Base-by-base conservation (phyloP, 805 yeast genomes). In the Metschnikowia picachoensis region DNA sequence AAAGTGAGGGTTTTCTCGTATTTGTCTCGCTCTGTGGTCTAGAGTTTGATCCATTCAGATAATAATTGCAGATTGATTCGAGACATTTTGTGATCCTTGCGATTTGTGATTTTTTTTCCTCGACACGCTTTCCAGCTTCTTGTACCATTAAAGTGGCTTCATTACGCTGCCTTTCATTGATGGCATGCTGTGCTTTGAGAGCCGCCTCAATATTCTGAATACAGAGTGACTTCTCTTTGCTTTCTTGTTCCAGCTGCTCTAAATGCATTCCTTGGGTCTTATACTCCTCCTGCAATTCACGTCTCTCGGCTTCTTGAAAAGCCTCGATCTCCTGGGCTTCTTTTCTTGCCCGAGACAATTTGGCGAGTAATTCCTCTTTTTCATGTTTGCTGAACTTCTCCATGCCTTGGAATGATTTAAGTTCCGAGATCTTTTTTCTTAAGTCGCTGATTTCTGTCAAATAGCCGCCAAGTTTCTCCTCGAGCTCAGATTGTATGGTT, bases 261-360 rank as follows among this genome's bases (percentile, higher is more conserved):
- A 25, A 16, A 8, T 35, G 28, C 12, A 7, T 16, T 17, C 35
- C 40, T 7, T 17, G 3, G 28, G 34, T 37, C 5, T n/a, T 28
- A 25, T 11, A 32, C 16, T 47, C 41, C 13, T 43, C 45, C 14
- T 31, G 39, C 30, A 46, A 36, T 16, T 37, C 16, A 2, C 15
- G n/a, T 32, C 30, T 37, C 25, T 49, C 53, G 11, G 46, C 39
- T 15, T 40, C 46, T 14, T 46, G 50, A 17, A 50, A 50, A 8
- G n/a, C 30, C 13, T 43, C 43, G 35, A 47, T 35, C 1, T 43
- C 48, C 17, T 17, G 11, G 9, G 50, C 35, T 29, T 44, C 42
- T n/a, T 41, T 31, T 28, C 39, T 44, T 9, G 42, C 33, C 12
- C 17, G 29, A 2, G 37, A 28, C n/a, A 50, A 25, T 30, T 47